These are phyloP conservation scores for Flaveria bidentis DNA, from an alignment of 129 eudicot species.

Conservation along the genomic window DNA sequence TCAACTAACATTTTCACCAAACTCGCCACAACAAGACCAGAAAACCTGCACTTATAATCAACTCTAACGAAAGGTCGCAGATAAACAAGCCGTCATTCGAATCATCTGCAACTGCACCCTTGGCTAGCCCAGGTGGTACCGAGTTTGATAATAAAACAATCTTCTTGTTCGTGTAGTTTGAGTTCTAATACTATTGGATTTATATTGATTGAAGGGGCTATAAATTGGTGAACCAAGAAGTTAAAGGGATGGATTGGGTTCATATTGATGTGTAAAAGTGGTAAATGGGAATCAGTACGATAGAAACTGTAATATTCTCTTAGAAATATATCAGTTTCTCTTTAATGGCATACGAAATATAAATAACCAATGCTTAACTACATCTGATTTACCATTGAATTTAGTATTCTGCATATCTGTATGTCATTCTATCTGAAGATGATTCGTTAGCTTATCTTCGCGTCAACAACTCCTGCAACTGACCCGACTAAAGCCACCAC, in stretches of 20 bases:
- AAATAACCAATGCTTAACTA: conserved; percentile 30
- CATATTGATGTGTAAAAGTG: conserved; percentile 22
- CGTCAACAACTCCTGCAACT: conserved; percentile 56
- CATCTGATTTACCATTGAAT: background rate
- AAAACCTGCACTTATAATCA: background rate
- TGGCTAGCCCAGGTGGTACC: background rate
- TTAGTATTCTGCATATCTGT: background rate
- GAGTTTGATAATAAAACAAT: background rate
- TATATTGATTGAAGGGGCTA: too few relatives aligned
- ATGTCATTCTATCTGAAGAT: background rate
- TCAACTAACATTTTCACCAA: background rate
- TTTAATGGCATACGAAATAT: conserved; percentile 26
- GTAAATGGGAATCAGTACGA: background rate
- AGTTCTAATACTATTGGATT: too few relatives aligned
- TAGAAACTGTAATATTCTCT: conserved; percentile 27
- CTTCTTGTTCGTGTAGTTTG: too few relatives aligned
- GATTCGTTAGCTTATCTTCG: conserved; percentile 34
- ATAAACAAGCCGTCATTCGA: background rate
- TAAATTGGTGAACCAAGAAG: too few relatives aligned
- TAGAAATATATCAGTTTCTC: conserved; percentile 9
- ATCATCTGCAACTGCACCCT: background rate
- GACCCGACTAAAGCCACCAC: conserved; percentile 60
- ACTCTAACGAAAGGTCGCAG: background rate
- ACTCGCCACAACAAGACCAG: background rate
- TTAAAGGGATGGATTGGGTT: too few relatives aligned